Conservation (phyloP, 192 early-diverging fungal species). For the Coemansia sp. region DNA sequence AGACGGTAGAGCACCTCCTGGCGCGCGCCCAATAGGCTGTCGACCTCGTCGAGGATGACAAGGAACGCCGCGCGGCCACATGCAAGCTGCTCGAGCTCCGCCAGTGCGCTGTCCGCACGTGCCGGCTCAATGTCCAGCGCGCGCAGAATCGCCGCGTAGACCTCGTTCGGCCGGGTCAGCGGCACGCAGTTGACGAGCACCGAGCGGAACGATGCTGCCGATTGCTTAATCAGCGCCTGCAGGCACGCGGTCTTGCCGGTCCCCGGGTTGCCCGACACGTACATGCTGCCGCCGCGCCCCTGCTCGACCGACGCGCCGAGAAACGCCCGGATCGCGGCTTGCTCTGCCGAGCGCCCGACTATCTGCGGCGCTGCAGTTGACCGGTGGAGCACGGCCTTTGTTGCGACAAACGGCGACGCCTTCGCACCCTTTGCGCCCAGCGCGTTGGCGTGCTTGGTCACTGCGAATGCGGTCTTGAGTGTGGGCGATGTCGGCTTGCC, state of each 20-base stretch:
- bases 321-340: conserved; percentile 31
- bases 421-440: conserved; percentile 2
- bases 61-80: conserved; percentile 53
- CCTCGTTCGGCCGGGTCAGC: conserved; percentile 63
- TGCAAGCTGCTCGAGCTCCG: conserved; percentile 55
- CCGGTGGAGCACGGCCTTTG: conserved; percentile 35
- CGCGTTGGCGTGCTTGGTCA: conserved; percentile 28
- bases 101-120: conserved; percentile 49
- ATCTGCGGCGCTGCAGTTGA: conserved; percentile 50
- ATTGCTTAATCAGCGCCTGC: conserved; percentile 55
- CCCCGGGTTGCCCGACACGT: conserved; percentile 88
- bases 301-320: conserved; percentile 31
- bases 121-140: conserved; percentile 35
- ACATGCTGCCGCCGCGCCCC: conserved; percentile 61
- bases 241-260: conserved; percentile 94
- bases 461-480: conserved; percentile 32
- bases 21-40: conserved; percentile 76
- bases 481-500: conserved; percentile 10
- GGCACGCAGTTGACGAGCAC: conserved; percentile 87
- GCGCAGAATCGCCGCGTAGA: conserved; percentile 66
- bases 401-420: conserved; percentile 26
- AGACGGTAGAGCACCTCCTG: conserved; percentile 86
- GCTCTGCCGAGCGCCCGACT: conserved; percentile 43
- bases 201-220: conserved; percentile 27
- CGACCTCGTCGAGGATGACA: conserved; percentile 92